Evolutionary conservation across 805 yeast genomes (phyloP).

Genomic region (Clavispora phyllophila): DNA sequence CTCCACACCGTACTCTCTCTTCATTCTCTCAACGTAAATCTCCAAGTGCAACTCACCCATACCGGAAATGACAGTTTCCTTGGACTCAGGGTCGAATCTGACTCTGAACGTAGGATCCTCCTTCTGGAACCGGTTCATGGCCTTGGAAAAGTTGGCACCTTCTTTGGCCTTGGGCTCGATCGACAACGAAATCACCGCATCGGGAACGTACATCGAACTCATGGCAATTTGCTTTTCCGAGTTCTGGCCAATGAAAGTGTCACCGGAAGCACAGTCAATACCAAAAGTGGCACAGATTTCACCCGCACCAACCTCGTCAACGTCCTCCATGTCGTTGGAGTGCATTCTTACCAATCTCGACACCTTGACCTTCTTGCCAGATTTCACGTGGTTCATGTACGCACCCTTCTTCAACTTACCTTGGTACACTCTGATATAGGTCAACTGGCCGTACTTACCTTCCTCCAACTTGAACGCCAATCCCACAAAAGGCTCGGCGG

Average conservation of each 20-base stretch:
- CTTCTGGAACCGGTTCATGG: constrained; percentile 94
- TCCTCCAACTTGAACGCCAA: constrained; percentile 98
- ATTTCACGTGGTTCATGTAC: constrained; percentile 80
- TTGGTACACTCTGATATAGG: constrained; percentile 95
- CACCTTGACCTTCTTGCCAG: constrained; percentile 90
- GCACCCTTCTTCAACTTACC: constrained; percentile 90
- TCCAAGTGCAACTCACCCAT: constrained; percentile 98
- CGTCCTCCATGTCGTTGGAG: constrained; percentile 98
- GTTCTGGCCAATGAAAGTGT: constrained; percentile 84
- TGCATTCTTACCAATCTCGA: constrained; percentile 97
- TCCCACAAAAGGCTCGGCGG: constrained; percentile 81
- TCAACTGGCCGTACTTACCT: constrained; percentile 96
- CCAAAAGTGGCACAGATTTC: constrained; percentile 99
- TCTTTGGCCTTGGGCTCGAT: constrained; percentile 86
- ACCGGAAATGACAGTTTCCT: constrained; percentile 92
- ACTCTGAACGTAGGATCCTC: constrained; percentile 99
- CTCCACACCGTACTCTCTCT: constrained; percentile 93
- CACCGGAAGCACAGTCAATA: constrained; percentile 98
- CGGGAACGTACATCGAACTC: constrained; percentile 99
- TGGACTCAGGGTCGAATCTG: constrained; percentile 80
- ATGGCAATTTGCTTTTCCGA: constrained; percentile 66
- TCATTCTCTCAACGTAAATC: constrained; percentile 97
- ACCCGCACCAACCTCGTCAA: constrained; percentile 92
- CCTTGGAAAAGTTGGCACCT: constrained; percentile 85
- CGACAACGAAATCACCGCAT: constrained; percentile 93